Percentiles rank a stretch among this genome's conserved stretches.
Evolutionary conservation across 23 red algal species (phyloP).

Genomic region (Gracilaria domingensis): DNA sequence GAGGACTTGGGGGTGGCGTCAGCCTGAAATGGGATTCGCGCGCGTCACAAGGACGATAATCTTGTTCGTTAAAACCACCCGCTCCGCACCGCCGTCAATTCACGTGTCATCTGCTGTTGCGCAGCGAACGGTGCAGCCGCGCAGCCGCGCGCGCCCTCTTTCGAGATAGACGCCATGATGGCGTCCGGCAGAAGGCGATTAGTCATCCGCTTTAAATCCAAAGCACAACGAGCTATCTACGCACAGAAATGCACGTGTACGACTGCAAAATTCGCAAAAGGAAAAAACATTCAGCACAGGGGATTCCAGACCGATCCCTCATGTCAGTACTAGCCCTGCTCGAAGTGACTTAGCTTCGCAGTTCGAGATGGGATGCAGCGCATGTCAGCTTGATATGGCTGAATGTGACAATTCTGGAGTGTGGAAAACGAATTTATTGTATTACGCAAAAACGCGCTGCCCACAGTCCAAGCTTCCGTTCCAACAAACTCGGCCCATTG

Average conservation of each 20-base stretch:
- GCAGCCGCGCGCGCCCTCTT: neutral
- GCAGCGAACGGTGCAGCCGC: neutral
- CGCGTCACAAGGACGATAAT: neutral
- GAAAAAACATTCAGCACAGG: slow-evolving; percentile 61
- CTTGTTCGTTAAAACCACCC: too few relatives aligned
- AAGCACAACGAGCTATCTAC: too few relatives aligned
- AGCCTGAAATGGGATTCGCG: neutral
- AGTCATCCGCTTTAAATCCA: too few relatives aligned
- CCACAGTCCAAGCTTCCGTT: neutral
- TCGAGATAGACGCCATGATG: neutral
- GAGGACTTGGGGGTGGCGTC: neutral
- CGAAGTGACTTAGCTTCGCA: slow-evolving; percentile 63
- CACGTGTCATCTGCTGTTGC: neutral
- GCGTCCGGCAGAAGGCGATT: neutral
- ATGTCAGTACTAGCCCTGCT: slow-evolving; percentile 53
- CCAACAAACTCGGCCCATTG: neutral
- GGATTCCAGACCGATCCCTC: slow-evolving; percentile 64
- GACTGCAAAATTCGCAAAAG: too few relatives aligned
- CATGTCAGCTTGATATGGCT: slow-evolving; percentile 51
- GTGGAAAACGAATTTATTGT: neutral
- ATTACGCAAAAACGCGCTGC: neutral
- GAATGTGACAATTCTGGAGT: neutral
- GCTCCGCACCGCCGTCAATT: neutral
- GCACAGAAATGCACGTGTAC: too few relatives aligned
- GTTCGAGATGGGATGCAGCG: slow-evolving; percentile 54